A percentile compares a stretch with the other conserved stretches of the same genome.
phyloP scores from a whole-genome alignment of 805 yeast genomes.

The Kodamaea kaohsiungensis region DNA sequence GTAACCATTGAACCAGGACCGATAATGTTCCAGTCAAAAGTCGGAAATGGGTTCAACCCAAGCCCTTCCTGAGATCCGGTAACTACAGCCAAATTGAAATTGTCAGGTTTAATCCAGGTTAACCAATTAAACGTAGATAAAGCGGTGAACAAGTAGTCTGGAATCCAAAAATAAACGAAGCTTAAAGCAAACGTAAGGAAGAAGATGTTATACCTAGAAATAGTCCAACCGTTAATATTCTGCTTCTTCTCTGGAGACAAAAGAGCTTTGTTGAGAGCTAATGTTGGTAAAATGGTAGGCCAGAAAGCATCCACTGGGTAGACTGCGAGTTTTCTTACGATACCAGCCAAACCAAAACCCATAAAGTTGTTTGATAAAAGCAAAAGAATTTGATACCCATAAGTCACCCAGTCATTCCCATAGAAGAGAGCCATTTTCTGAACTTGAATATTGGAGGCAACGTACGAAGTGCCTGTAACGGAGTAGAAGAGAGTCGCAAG shows the following conservation, averaged over 20 bases:
- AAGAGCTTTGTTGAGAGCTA: conserved; percentile 30
- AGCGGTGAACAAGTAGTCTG: conserved; percentile 26
- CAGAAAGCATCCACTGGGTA: conserved; percentile 56
- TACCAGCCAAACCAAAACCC: conserved; percentile 34
- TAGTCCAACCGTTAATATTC: conserved; percentile 33
- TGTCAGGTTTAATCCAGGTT: conserved; percentile 31
- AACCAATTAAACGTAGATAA: conserved; percentile 32
- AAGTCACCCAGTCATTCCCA: conserved; percentile 28
- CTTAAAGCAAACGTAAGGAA: conserved; percentile 16
- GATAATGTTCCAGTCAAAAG: conserved; percentile 30
- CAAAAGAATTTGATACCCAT: conserved; percentile 27
- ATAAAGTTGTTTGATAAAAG: conserved; percentile 25
- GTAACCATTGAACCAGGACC: conserved; percentile 16
- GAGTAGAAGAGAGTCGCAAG: conserved; percentile 50
- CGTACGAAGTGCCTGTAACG: conserved; percentile 30
- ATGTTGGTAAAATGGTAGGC: conserved; percentile 41
- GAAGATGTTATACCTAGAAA: conserved; percentile 25
- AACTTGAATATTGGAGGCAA: conserved; percentile 7
- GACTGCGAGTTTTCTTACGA: conserved; percentile 37
- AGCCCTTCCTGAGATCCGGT: conserved; percentile 29
- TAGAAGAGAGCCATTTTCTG: conserved; percentile 21
- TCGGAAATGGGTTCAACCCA: conserved; percentile 32
- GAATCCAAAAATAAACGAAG: conserved; percentile 32
- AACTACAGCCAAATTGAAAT: conserved; percentile 23
- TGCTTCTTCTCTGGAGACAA: conserved; percentile 26